A percentile compares a stretch with the other conserved stretches of the same genome.
phyloP scores from a whole-genome alignment of 2,329 filamentous ascomycete species.

The Aspergillus niger region DNA sequence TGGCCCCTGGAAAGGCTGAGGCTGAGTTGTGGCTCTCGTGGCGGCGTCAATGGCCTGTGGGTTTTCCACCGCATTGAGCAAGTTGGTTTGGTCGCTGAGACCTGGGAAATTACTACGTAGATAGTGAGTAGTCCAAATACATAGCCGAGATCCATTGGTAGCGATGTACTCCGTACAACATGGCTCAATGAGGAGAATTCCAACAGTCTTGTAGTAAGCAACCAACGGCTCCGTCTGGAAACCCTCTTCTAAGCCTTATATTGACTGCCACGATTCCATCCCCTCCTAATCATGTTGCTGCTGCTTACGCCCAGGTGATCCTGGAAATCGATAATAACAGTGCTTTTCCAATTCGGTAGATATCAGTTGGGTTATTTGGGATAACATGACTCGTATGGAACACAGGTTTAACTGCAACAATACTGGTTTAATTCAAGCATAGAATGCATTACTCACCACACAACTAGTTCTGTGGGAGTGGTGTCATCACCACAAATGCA shows the following conservation, averaged over 20 bases:
- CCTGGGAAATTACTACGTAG: too few relatives aligned
- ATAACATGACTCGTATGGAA: neutral
- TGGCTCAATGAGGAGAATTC: too few relatives aligned
- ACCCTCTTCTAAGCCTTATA: neutral
- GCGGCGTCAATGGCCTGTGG: neutral
- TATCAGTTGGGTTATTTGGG: neutral
- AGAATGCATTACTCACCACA: too few relatives aligned
- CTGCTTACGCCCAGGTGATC: neutral
- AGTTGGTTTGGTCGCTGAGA: too few relatives aligned
- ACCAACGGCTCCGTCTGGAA: neutral
- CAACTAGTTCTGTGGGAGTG: too few relatives aligned
- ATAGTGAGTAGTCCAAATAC: too few relatives aligned
- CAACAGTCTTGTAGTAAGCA: too few relatives aligned
- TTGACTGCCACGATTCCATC: neutral
- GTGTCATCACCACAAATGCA: neutral
- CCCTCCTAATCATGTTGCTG: neutral
- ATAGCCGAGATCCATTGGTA: too few relatives aligned
- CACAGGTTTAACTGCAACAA: neutral
- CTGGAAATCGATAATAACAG: neutral
- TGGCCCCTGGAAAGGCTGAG: constrained; percentile 9
- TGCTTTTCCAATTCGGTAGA: neutral
- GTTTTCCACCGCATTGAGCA: too few relatives aligned
- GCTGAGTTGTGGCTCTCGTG: constrained; percentile 15
- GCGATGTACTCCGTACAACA: too few relatives aligned
- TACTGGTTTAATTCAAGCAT: neutral